phyloP scores from a whole-genome alignment of 805 yeast species.

The Schwanniomyces sp. region DNA sequence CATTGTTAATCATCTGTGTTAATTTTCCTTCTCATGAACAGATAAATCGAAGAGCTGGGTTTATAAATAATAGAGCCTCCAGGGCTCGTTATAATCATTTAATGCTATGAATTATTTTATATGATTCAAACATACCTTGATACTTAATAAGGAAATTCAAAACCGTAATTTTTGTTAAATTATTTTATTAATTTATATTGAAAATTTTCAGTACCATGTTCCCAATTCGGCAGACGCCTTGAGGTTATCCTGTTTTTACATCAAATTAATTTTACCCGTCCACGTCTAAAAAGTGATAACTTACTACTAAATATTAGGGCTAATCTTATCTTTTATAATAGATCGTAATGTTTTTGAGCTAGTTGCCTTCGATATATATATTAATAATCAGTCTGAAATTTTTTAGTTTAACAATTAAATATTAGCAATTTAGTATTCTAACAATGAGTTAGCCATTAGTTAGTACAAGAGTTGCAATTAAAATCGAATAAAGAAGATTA shows the following conservation, averaged over 20 bases:
- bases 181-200: background rate
- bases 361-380: background rate
- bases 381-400: too few species aligned
- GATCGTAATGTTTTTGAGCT: background rate
- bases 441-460: too few species aligned
- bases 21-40: constrained; percentile 22
- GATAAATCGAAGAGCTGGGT: constrained; percentile 26
- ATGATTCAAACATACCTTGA: background rate
- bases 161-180: background rate
- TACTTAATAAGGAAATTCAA: background rate
- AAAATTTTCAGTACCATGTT: background rate
- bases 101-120: background rate
- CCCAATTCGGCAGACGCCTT: background rate
- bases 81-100: constrained; percentile 23
- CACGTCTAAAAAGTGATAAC: background rate
- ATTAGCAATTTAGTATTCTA: too few species aligned
- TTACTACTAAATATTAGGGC: background rate
- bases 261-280: background rate
- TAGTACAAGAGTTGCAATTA: too few species aligned
- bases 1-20: constrained; percentile 15
- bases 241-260: background rate
- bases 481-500: too few species aligned
- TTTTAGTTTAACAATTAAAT: too few species aligned
- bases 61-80: constrained; percentile 21
- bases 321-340: background rate